Evolutionary conservation across 2,329 filamentous ascomycete species (phyloP).

Genomic region (Scytalidium lignicola): DNA sequence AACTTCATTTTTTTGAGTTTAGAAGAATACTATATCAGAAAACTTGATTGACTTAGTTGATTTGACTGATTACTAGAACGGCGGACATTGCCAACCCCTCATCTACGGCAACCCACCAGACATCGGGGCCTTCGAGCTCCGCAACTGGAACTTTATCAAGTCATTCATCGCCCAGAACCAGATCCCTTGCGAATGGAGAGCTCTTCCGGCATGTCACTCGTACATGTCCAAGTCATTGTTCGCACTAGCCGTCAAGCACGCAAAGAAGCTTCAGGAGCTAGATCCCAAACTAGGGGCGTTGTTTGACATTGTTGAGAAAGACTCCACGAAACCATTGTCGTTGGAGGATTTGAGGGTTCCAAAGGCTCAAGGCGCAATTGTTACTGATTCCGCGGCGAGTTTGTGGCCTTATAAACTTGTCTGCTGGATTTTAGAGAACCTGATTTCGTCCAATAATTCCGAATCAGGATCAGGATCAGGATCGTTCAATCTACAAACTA

Average conservation of each 20-base stretch:
- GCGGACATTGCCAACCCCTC: slow-evolving; percentile 70
- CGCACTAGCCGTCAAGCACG: slow-evolving; percentile 41
- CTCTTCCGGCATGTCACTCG: slow-evolving; percentile 57
- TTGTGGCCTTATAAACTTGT: slow-evolving; percentile 86
- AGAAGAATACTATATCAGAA: too few relatives aligned
- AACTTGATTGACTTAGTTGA: too few relatives aligned
- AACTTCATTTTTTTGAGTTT: too few relatives aligned
- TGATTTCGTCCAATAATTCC: slow-evolving; percentile 11
- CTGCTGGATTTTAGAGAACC: slow-evolving; percentile 57
- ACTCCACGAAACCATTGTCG: slow-evolving; percentile 23
- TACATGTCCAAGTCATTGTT: slow-evolving; percentile 55
- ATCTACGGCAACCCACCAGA: slow-evolving; percentile 56
- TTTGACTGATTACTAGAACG: slow-evolving; percentile 41
- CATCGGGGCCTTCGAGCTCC: slow-evolving; percentile 67
- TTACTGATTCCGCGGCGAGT: slow-evolving; percentile 60
- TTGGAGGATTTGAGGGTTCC: slow-evolving; percentile 51
- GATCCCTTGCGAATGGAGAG: slow-evolving; percentile 67
- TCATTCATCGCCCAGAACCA: slow-evolving; percentile 49
- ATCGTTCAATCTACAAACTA: slow-evolving; percentile 68
- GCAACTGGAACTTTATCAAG: slow-evolving; percentile 58
- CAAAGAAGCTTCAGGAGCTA: slow-evolving; percentile 42
- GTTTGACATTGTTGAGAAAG: slow-evolving; percentile 28
- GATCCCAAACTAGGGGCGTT: slow-evolving; percentile 52
- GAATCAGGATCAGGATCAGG: slow-evolving; percentile 12
- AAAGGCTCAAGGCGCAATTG: slow-evolving; percentile 55